These are phyloP conservation scores for Candida dubliniensis DNA, from an alignment of 1,139 yeast species.

Conservation along the genomic window DNA sequence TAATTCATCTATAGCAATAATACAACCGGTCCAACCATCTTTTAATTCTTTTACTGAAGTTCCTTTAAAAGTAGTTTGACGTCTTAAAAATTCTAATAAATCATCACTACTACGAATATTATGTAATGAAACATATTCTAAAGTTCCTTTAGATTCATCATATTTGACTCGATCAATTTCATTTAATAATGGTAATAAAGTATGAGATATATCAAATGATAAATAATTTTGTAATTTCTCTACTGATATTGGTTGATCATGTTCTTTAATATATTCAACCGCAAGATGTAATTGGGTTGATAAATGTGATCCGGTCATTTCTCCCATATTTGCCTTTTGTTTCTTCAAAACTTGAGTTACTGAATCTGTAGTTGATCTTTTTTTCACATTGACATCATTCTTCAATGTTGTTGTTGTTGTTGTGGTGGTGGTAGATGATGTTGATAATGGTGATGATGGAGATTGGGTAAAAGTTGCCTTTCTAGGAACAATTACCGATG, in stretches of 20 bases:
- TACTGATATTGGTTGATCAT: constrained; percentile 68
- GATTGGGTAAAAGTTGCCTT: constrained; percentile 20
- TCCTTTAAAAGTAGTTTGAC: constrained; percentile 88
- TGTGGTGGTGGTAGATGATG: constrained; percentile 9
- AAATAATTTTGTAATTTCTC: constrained; percentile 61
- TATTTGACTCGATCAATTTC: constrained; percentile 76
- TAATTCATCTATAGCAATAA: constrained; percentile 70
- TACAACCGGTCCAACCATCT: constrained; percentile 97
- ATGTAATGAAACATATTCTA: constrained; percentile 85
- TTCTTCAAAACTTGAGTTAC: constrained; percentile 39
- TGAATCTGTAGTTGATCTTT: constrained; percentile 24
- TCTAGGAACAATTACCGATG: constrained; percentile 40
- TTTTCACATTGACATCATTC: constrained; percentile 7
- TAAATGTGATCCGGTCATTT: constrained; percentile 57
- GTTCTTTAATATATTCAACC: constrained; percentile 75
- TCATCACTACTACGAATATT: constrained; percentile 83
- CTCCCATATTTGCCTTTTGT: constrained; percentile 30
- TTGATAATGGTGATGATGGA: constrained; percentile 9
- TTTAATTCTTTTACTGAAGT: constrained; percentile 82
- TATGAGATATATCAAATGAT: constrained; percentile 44
- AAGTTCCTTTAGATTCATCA: constrained; percentile 58
- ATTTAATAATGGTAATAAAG: constrained; percentile 66
- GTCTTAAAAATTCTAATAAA: constrained; percentile 67
- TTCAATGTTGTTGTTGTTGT: constrained; percentile 5
- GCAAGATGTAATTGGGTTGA: constrained; percentile 84